phyloP scores from a whole-genome alignment of 75 land plant genomes.

The Gnetum montanum region DNA sequence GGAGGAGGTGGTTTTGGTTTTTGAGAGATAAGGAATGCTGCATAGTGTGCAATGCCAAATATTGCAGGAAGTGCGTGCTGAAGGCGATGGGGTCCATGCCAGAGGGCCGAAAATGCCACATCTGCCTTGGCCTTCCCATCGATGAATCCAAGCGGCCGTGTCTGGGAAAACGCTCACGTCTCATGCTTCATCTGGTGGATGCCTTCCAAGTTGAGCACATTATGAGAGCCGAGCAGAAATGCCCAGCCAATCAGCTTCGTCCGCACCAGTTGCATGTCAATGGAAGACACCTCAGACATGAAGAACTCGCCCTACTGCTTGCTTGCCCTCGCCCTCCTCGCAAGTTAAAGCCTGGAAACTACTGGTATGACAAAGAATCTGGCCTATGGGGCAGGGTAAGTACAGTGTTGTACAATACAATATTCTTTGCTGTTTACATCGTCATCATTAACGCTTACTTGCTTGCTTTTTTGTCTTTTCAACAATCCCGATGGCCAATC shows the following conservation, averaged over 20 bases:
- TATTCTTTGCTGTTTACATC: no score
- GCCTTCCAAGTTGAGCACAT: slow-evolving; percentile 85
- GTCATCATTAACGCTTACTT: no score
- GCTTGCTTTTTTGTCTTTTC: no score
- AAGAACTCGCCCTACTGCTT: slow-evolving; percentile 68
- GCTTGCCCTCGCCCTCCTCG: slow-evolving; percentile 64
- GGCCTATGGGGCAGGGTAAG: slow-evolving; percentile 98
- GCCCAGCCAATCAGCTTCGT: slow-evolving; percentile 83
- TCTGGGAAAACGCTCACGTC: slow-evolving; percentile 80
- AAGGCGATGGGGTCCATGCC: slow-evolving; percentile 98
- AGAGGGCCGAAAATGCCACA: slow-evolving; percentile 86
- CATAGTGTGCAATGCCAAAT: slow-evolving; percentile 74
- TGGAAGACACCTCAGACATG: slow-evolving; percentile 49
- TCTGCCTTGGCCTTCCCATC: slow-evolving; percentile 73
- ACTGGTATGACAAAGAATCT: slow-evolving; percentile 92
- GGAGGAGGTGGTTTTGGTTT: no score
- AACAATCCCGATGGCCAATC: no score
- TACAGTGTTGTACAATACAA: no score
- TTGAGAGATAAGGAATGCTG: slow-evolving; percentile 77
- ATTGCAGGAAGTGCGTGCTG: slow-evolving; percentile 79
- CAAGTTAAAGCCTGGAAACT: slow-evolving; percentile 82
- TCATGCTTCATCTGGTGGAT: slow-evolving; percentile 54
- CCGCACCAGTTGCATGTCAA: slow-evolving; percentile 86
- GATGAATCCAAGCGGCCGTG: slow-evolving; percentile 50
- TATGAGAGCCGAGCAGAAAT: slow-evolving; percentile 91